These are phyloP conservation scores for Albugo candida DNA, from an alignment of 352 stramenopile genomes.

Conservation along the genomic window DNA sequence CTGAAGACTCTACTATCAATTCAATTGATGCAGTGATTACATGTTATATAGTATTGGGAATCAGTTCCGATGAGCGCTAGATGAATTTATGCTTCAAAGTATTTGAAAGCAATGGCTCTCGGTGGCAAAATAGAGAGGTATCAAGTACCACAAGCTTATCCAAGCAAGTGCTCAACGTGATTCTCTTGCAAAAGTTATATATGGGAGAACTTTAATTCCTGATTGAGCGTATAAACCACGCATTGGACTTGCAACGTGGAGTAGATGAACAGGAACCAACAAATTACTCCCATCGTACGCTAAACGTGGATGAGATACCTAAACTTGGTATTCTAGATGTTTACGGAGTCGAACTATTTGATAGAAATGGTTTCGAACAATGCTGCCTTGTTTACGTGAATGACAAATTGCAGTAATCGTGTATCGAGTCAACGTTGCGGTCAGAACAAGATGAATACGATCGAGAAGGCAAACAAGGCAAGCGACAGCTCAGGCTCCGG, in stretches of 20 bases:
- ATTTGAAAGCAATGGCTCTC: conserved; percentile 73
- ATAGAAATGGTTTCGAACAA: conserved; percentile 89
- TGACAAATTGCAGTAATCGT: conserved; percentile 86
- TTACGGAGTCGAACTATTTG: conserved; percentile 93
- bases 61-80: conserved; percentile 36
- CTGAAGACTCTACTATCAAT: conserved; percentile 37
- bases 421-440: conserved; percentile 81
- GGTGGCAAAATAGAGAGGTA: conserved; percentile 70
- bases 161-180: conserved; percentile 86
- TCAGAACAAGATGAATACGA: conserved; percentile 91
- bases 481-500: conserved; percentile 18
- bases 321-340: conserved; percentile 91
- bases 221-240: conserved; percentile 81
- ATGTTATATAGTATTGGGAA: conserved; percentile 40
- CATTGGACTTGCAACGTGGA: conserved; percentile 67
- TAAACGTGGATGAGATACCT: conserved; percentile 52
- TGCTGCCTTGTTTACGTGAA: conserved; percentile 93
- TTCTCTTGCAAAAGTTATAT: conserved; percentile 92
- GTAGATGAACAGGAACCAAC: conserved; percentile 21
- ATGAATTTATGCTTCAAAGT: conserved; percentile 70
- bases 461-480: conserved; percentile 60
- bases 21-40: conserved; percentile 33
- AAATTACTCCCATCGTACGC: conserved; percentile 34
- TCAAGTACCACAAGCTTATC: conserved; percentile 60
- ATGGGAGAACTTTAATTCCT: conserved; percentile 95